Evolutionary conservation across 225 moss, liverwort and hornwort genomes (phyloP).

Genomic region (Bryoerythrophyllum caledonicum): DNA sequence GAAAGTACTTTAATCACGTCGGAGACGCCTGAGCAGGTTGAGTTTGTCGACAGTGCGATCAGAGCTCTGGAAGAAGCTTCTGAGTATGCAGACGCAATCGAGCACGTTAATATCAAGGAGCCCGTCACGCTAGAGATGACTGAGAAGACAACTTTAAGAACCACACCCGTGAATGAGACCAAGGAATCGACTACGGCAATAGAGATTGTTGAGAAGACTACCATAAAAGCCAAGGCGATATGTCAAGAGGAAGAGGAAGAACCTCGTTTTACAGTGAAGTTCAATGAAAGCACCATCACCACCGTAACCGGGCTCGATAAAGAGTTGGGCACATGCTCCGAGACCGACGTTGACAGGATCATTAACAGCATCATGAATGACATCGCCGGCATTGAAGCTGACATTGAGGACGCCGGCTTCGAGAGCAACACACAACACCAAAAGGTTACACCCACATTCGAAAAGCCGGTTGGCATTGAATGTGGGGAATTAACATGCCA

Average conservation of each 20-base stretch:
- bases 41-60: background rate
- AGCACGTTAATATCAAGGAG: background rate
- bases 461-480: constrained; percentile 14
- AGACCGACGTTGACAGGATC: constrained; percentile 16
- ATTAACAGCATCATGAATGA: constrained; percentile 35
- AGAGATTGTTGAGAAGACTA: constrained; percentile 4
- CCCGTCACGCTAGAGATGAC: background rate
- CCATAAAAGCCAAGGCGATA: constrained; percentile 12
- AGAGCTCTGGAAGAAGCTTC: background rate
- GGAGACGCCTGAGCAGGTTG: background rate
- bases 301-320: background rate
- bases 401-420: constrained; percentile 1
- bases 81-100: background rate
- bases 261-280: background rate
- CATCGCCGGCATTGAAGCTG: constrained; percentile 24
- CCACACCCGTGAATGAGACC: background rate
- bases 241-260: constrained; percentile 9
- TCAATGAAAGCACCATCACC: constrained; percentile 6
- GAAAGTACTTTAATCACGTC: background rate
- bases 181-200: background rate
- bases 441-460: constrained; percentile 5
- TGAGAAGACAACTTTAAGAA: background rate
- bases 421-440: constrained; percentile 22
- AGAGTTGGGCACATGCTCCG: background rate
- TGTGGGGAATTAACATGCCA: constrained; percentile 5